A percentile compares a stretch with the other conserved stretches of the same genome.
Evolutionary conservation across 768 basidiomycete genomes (phyloP).

Genomic region (Candolleomyces eurysporus): DNA sequence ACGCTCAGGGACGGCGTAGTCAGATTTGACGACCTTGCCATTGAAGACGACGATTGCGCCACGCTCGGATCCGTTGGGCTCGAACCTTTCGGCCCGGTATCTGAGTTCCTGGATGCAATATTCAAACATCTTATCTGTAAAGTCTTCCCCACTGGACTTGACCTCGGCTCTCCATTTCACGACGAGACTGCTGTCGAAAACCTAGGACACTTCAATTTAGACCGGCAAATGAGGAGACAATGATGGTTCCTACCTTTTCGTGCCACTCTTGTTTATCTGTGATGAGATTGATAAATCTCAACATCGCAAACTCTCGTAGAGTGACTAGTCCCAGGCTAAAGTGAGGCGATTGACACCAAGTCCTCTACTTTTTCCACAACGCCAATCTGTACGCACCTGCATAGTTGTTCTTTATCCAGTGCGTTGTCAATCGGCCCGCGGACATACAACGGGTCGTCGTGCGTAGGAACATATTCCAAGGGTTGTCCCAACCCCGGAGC

Average conservation of each 20-base stretch:
- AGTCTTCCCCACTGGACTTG: background rate
- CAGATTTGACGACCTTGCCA: conserved; percentile 26
- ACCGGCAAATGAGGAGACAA: background rate
- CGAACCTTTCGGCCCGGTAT: conserved; percentile 11
- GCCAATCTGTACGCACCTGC: background rate
- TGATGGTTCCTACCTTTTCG: conserved; percentile 11
- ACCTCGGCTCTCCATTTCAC: conserved; percentile 18
- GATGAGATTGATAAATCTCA: conserved; percentile 17
- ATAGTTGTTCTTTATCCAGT: background rate
- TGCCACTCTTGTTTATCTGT: conserved; percentile 20
- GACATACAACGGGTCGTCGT: background rate
- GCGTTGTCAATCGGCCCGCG: background rate
- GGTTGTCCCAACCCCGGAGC: background rate
- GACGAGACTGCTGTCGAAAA: conserved; percentile 15
- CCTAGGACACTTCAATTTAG: background rate
- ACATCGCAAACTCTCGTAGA: conserved; percentile 17
- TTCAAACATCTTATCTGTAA: conserved; percentile 11
- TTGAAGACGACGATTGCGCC: conserved; percentile 13
- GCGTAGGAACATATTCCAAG: background rate
- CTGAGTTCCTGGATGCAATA: conserved; percentile 20
- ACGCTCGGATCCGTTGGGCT: conserved; percentile 4
- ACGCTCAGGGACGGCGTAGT: conserved; percentile 22
- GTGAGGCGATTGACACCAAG: background rate
- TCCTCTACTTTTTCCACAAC: background rate
- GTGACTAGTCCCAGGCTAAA: conserved; percentile 5